Percentiles rank a stretch among this genome's conserved stretches.
phyloP scores from a whole-genome alignment of 2,329 filamentous ascomycete species.

The Orbilia oligospora region DNA sequence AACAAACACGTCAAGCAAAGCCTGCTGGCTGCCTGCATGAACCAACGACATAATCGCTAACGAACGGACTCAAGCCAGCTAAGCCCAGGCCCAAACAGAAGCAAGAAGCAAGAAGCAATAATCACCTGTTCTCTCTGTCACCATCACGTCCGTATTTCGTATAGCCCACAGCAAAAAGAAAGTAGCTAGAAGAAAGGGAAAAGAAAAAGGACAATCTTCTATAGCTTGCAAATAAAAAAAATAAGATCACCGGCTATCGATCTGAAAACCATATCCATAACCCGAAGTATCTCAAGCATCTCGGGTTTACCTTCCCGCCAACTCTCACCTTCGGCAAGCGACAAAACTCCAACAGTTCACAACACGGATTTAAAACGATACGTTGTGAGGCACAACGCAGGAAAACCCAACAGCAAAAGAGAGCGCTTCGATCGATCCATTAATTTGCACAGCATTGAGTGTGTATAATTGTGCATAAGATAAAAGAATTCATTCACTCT shows the following conservation, averaged over 20 bases:
- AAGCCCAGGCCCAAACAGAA: not conserved
- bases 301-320: slow-evolving; percentile 28
- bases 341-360: slow-evolving; percentile 28
- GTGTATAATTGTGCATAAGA: not conserved
- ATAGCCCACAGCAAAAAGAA: not conserved
- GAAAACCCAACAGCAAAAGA: not conserved
- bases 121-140: not conserved
- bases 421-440: too few species aligned
- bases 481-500: not conserved
- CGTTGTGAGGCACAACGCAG: slow-evolving; percentile 19
- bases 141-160: not conserved
- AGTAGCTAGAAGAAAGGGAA: not conserved
- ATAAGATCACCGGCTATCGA: slow-evolving; percentile 18
- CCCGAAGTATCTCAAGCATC: slow-evolving; percentile 7
- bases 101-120: not conserved
- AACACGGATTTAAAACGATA: slow-evolving; percentile 8
- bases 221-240: not conserved
- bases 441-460: not conserved
- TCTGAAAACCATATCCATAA: slow-evolving; percentile 18
- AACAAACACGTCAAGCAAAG: slow-evolving; percentile 6
- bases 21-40: not conserved
- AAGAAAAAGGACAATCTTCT: not conserved
- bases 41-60: not conserved
- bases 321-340: slow-evolving; percentile 8
- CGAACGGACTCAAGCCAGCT: not conserved